phyloP scores from a whole-genome alignment of 495 filamentous ascomycete genomes.

The Penicillium diatomitis region DNA sequence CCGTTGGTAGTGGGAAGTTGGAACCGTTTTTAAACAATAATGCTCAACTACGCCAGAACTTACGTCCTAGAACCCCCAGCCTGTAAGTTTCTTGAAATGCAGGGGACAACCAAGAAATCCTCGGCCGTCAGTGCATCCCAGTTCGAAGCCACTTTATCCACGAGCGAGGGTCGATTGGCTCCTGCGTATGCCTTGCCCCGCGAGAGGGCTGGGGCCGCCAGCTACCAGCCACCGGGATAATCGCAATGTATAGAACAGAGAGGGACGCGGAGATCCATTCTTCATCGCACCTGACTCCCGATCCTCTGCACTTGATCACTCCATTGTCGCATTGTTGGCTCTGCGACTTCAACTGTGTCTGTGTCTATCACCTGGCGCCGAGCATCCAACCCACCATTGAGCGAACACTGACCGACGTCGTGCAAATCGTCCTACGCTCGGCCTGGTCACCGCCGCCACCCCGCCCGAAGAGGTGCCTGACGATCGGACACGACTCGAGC shows the following conservation, averaged over 20 bases:
- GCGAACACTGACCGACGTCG: too few species aligned
- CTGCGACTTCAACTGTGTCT: too few species aligned
- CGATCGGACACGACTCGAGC: slow-evolving; percentile 1
- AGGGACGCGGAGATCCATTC: neutral
- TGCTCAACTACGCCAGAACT: too few species aligned
- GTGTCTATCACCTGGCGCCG: too few species aligned
- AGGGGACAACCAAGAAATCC: neutral
- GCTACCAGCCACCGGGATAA: slow-evolving; percentile 23
- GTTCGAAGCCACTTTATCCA: neutral
- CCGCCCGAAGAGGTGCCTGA: slow-evolving; percentile 1
- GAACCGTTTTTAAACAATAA: neutral
- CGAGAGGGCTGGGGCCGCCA: slow-evolving; percentile 19
- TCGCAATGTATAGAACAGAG: slow-evolving; percentile 10
- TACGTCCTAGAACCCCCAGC: neutral
- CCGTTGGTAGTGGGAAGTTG: too few species aligned
- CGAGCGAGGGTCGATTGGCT: neutral
- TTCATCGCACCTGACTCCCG: neutral
- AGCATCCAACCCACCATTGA: neutral
- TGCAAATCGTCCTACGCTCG: slow-evolving; percentile 2
- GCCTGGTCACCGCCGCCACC: slow-evolving; percentile 5
- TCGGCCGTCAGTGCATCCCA: too few species aligned
- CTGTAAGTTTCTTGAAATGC: neutral
- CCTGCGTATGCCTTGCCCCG: slow-evolving; percentile 7
- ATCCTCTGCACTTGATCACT: slow-evolving; percentile 1
- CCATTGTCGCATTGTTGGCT: slow-evolving; percentile 2